A percentile compares a stretch with the other conserved stretches of the same genome.
These are phyloP conservation scores for Lentinula lateritia DNA, from an alignment of 768 basidiomycete genomes.

Conservation along the genomic window DNA sequence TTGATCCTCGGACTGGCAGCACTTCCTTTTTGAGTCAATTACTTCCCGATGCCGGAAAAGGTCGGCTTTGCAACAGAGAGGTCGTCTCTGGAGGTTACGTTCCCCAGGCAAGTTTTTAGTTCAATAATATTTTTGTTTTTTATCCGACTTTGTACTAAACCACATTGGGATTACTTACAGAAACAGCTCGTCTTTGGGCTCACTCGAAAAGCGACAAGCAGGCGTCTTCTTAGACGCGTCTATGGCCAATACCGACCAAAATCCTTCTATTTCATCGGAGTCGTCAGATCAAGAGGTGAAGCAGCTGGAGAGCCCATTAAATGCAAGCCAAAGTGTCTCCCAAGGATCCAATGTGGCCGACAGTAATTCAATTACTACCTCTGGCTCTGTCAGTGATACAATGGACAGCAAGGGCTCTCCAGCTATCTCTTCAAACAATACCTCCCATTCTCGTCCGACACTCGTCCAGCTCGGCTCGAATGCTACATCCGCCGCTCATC, in stretches of 20 bases:
- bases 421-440: not conserved
- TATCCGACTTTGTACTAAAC: not conserved
- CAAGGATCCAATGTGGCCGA: not conserved
- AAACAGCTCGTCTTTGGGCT: not conserved
- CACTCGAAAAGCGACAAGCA: not conserved
- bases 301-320: slow-evolving; percentile 22
- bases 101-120: slow-evolving; percentile 27
- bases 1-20: not conserved
- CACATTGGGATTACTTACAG: not conserved
- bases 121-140: not conserved
- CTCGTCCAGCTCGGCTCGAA: slow-evolving; percentile 34
- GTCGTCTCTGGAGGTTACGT: slow-evolving; percentile 27
- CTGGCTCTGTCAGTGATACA: not conserved
- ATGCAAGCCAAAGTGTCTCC: slow-evolving; percentile 6
- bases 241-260: slow-evolving; percentile 67
- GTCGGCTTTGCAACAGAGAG: not conserved
- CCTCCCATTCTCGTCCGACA: slow-evolving; percentile 28
- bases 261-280: slow-evolving; percentile 39
- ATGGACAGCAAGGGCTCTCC: slow-evolving; percentile 8
- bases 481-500: slow-evolving; percentile 37
- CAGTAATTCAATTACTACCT: not conserved
- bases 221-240: slow-evolving; percentile 69
- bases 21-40: not conserved
- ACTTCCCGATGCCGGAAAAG: not conserved
- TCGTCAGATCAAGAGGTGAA: slow-evolving; percentile 31